phyloP scores from a whole-genome alignment of 83 land plant genomes.

The Isoetes engelmannii region DNA sequence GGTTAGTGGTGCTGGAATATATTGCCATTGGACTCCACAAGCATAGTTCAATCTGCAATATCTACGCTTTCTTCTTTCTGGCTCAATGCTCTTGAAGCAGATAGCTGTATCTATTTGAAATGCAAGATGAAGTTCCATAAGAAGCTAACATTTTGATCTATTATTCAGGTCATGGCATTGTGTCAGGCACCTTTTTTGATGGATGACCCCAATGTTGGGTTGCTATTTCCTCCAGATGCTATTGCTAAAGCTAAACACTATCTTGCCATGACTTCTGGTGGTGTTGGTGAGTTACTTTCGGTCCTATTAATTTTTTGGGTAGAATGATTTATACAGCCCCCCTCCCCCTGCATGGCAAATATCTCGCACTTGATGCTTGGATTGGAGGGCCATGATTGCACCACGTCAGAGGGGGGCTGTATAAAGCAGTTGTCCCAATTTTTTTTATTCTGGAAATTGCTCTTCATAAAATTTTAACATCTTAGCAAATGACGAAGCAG shows the following conservation, averaged over 20 bases:
- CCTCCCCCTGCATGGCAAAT: too few relatives aligned
- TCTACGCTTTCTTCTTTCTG: background rate
- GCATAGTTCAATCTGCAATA: background rate
- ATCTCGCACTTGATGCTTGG: too few relatives aligned
- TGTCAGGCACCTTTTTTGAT: constrained; percentile 98
- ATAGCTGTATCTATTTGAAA: background rate
- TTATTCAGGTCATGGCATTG: constrained; percentile 79
- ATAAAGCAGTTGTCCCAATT: too few relatives aligned
- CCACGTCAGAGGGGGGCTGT: too few relatives aligned
- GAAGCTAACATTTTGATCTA: background rate
- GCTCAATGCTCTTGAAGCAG: background rate
- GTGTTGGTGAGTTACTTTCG: constrained; percentile 56
- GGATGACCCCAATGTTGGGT: constrained; percentile 93
- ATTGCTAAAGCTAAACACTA: constrained; percentile 93
- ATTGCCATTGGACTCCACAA: too few relatives aligned
- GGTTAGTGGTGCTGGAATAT: too few relatives aligned
- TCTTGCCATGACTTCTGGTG: constrained; percentile 86
- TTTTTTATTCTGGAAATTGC: too few relatives aligned
- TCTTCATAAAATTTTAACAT: too few relatives aligned
- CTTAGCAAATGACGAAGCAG: too few relatives aligned
- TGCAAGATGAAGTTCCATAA: background rate
- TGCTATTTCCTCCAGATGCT: constrained; percentile 90
- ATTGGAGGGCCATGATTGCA: too few relatives aligned
- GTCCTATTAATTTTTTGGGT: background rate
- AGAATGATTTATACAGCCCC: too few relatives aligned